Percentiles rank a stretch among this genome's conserved stretches.
Conservation (phyloP, 108 stramenopile species). For the Mediolabrus comicus region DNA sequence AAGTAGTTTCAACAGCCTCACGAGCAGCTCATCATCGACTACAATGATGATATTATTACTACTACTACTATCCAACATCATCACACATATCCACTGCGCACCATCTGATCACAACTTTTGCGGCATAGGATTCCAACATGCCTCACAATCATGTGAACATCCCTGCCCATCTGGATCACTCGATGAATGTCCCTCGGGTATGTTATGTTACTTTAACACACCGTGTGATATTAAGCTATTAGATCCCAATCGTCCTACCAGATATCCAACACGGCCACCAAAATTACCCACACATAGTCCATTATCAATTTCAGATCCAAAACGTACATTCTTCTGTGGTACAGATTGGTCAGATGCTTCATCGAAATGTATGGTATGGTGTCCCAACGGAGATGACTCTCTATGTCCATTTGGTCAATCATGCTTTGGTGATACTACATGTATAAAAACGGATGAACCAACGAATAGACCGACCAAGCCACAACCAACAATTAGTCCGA, state of each 20-base stretch:
- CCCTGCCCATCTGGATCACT: constrained; percentile 3
- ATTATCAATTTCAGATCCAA: background rate
- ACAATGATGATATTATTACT: no score
- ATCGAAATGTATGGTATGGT: constrained; percentile 11
- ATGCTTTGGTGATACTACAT: constrained; percentile 18
- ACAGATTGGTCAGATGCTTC: constrained; percentile 16
- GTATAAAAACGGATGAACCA: constrained; percentile 17
- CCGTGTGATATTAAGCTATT: background rate
- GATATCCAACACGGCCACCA: background rate
- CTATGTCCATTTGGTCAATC: constrained; percentile 8
- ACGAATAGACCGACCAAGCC: constrained; percentile 8
- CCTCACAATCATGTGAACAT: background rate
- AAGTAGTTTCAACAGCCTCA: no score
- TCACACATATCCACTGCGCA: no score
- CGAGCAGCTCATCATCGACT: no score
- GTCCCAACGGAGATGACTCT: constrained; percentile 9
- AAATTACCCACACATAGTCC: constrained; percentile 4
- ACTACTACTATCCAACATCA: no score
- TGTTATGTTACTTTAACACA: constrained; percentile 19
- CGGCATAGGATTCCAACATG: background rate
- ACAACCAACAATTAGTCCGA: constrained; percentile 8
- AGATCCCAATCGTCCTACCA: constrained; percentile 1
- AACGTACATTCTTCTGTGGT: background rate
- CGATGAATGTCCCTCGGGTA: constrained; percentile 12
- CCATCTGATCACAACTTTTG: constrained; percentile 11